Evolutionary conservation across 129 eudicot species (phyloP), one percentile per base, ranked within the genome.

Genomic region (Centrapalus pauciflorus): DNA sequence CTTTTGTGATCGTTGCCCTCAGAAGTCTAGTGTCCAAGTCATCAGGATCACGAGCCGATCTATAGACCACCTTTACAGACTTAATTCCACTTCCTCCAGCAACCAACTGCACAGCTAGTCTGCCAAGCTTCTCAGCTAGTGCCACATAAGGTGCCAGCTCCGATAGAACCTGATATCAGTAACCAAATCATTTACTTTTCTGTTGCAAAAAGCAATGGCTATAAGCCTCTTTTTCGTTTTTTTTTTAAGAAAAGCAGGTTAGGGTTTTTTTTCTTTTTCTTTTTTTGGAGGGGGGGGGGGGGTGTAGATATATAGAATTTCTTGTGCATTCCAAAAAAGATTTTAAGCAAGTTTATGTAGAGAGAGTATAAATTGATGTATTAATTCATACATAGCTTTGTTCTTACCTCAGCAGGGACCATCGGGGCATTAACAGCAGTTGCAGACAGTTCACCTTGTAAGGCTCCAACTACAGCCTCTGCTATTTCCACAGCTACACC

Each of bases 361-460:
- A n/a, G n/a, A n/a, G n/a, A n/a, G n/a, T n/a, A n/a, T n/a, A n/a
- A n/a, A n/a, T n/a, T n/a, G n/a, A n/a, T n/a, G n/a, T n/a, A n/a
- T n/a, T n/a, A n/a, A n/a, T n/a, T n/a, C n/a, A n/a, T n/a, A n/a
- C n/a, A n/a, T n/a, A n/a, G n/a, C n/a, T n/a, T n/a, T n/a, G n/a
- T n/a, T 30, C 29, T 67, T 75, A 84, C 90, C 93, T 85, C 87
- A 2, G 95, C 69, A 23, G 95, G 83, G 34, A 87, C 95, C 95
- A 87, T 87, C 12, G 95, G 95, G 35, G 95, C 95, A 73, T 87
- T 87, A 51, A 87, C 95, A 17, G 95, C 89, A 43, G 95, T 87
- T 58, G 95, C 89, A 46, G 95, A 80, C 13, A 87, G 95, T 58
- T 87, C 89, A 1, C 95, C 95, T 54, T 58, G 74, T 60, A 87